Conservation (phyloP, 75 land plant species). For the Ceratopteris richardii region DNA sequence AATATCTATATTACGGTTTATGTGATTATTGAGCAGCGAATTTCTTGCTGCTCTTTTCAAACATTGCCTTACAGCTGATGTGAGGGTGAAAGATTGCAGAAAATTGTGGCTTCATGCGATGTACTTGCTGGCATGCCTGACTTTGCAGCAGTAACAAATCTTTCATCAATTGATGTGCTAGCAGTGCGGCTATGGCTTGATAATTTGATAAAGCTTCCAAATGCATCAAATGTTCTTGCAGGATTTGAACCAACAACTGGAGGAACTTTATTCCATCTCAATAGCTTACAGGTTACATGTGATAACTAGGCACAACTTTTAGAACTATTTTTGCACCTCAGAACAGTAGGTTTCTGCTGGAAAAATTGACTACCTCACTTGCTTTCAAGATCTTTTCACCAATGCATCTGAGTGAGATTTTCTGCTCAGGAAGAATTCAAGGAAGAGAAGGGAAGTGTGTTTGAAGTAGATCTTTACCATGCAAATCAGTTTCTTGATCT, state of each 20-base stretch:
- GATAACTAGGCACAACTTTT: no score
- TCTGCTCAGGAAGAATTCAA: constrained; percentile 23
- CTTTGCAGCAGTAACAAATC: constrained; percentile 22
- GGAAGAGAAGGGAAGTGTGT: constrained; percentile 24
- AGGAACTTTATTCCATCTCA: constrained; percentile 33
- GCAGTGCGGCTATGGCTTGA: constrained; percentile 35
- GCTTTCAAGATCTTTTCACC: no score
- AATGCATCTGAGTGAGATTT: no score
- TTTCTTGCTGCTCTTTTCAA: no score
- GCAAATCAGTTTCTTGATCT: constrained; percentile 32
- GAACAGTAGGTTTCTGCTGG: no score
- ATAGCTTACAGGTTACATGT: constrained; percentile 25
- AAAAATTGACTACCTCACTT: no score
- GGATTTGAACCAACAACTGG: constrained; percentile 35
- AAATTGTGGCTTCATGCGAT: constrained; percentile 32
- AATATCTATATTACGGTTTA: neutral
- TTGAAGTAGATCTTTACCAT: constrained; percentile 37
- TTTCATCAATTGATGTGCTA: constrained; percentile 34
- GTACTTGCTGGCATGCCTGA: constrained; percentile 15
- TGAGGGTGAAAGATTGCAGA: constrained; percentile 11
- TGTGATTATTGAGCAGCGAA: no score
- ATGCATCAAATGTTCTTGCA: constrained; percentile 37
- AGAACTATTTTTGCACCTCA: no score
- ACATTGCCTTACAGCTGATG: no score
- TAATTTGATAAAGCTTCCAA: constrained; percentile 10